Evolutionary conservation across 139 green algal species (phyloP).

Genomic region (Deuterostichococcus epilithicus): DNA sequence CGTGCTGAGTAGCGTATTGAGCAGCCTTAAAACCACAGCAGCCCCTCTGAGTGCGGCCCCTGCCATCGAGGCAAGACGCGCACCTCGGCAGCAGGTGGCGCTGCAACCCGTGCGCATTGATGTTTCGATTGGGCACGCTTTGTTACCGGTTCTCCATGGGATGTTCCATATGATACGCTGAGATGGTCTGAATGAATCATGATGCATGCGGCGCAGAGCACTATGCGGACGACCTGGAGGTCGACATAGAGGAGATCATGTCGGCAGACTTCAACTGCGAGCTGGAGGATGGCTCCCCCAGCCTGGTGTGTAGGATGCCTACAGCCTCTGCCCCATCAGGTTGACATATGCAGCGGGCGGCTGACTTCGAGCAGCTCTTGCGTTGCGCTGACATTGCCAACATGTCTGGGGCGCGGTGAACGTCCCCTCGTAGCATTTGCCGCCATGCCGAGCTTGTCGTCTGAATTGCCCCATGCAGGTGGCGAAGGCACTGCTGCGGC

Average conservation of each 20-base stretch:
- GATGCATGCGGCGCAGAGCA: constrained; percentile 50
- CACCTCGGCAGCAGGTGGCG: background rate
- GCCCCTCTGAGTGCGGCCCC: background rate
- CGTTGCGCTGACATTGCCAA: no score
- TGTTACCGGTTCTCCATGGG: background rate
- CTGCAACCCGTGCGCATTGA: background rate
- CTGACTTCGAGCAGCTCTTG: no score
- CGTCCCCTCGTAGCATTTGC: no score
- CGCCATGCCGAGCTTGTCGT: background rate
- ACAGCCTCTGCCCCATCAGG: no score
- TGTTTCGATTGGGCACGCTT: background rate
- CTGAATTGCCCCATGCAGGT: background rate
- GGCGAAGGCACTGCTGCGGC: background rate
- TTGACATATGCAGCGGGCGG: no score
- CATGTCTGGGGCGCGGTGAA: no score
- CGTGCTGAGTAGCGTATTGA: background rate
- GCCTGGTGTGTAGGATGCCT: constrained; percentile 51
- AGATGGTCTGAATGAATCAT: background rate
- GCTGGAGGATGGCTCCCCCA: constrained; percentile 65
- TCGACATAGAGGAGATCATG: constrained; percentile 56
- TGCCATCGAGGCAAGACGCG: background rate
- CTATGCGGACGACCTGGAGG: constrained; percentile 71
- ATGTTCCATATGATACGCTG: background rate
- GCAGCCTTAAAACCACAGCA: no score
- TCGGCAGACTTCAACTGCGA: constrained; percentile 70